Percentiles rank a stretch among this genome's conserved stretches.
These are phyloP conservation scores for Tilletia walkeri DNA, from an alignment of 1,284 basidiomycete species.

Conservation along the genomic window DNA sequence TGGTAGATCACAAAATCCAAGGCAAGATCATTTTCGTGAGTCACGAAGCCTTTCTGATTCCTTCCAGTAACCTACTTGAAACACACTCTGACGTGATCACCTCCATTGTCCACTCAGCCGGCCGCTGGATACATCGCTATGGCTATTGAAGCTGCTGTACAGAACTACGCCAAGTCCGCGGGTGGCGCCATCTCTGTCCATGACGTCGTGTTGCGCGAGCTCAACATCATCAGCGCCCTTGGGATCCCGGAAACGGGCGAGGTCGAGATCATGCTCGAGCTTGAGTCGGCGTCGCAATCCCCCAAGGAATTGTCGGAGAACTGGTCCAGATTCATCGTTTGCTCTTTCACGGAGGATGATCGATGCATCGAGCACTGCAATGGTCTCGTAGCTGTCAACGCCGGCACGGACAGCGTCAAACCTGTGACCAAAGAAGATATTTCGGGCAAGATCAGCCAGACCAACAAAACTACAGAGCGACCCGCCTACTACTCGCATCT, in stretches of 20 bases:
- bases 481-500: slow-evolving; percentile 4
- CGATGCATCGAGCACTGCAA: slow-evolving; percentile 1
- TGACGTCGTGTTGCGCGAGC: slow-evolving; percentile 1
- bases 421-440: background rate
- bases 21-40: slow-evolving; percentile 5
- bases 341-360: background rate
- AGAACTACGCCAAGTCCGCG: background rate
- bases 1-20: background rate
- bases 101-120: background rate
- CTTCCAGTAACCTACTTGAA: background rate
- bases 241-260: background rate
- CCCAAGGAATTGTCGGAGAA: background rate
- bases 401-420: background rate
- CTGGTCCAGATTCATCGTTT: background rate
- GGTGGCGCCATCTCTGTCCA: background rate
- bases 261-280: slow-evolving; percentile 1
- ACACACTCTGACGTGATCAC: background rate
- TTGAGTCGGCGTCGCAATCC: background rate
- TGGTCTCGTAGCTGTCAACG: slow-evolving; percentile 1
- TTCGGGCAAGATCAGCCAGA: background rate
- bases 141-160: background rate
- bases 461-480: background rate
- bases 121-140: slow-evolving; percentile 1
- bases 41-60: background rate
- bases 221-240: slow-evolving; percentile 2